phyloP scores from a whole-genome alignment of 257 asterid genomes.

The Gentiana straminea region DNA sequence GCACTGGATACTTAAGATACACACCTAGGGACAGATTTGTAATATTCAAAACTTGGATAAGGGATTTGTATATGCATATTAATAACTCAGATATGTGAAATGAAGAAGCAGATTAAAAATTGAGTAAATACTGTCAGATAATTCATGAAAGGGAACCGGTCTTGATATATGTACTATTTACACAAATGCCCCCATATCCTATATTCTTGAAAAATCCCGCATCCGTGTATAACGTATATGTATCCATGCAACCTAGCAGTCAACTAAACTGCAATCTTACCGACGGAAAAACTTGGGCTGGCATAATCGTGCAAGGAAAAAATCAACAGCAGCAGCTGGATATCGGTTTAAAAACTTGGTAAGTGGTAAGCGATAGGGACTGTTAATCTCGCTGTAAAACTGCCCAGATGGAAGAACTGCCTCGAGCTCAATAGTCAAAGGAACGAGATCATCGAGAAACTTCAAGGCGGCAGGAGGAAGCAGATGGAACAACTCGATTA shows the following conservation, averaged over 20 bases:
- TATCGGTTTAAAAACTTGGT: constrained; percentile 93
- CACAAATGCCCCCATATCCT: too few species aligned
- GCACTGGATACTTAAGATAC: too few species aligned
- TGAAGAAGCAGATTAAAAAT: too few species aligned
- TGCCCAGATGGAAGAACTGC: constrained; percentile 96
- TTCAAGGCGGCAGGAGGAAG: constrained; percentile 98
- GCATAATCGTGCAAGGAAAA: constrained; percentile 75
- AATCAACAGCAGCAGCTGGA: constrained; percentile 88
- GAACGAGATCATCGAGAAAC: constrained; percentile 95
- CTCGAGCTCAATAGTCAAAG: constrained; percentile 95
- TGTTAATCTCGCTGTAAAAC: constrained; percentile 93
- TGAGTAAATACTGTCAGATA: too few species aligned
- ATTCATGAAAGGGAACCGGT: too few species aligned
- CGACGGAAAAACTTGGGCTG: constrained; percentile 90
- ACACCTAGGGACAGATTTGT: too few species aligned
- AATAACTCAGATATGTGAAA: too few species aligned
- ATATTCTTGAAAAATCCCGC: too few species aligned
- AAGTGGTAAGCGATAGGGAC: constrained; percentile 96
- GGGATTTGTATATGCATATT: too few species aligned
- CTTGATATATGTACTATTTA: too few species aligned
- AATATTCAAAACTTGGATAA: too few species aligned
- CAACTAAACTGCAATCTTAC: constrained; percentile 27
- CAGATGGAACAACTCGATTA: constrained; percentile 95
- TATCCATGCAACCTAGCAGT: background rate
- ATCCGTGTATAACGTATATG: too few species aligned